Conservation (phyloP, 495 filamentous ascomycete genomes). For the Lophiostoma macrostomum region DNA sequence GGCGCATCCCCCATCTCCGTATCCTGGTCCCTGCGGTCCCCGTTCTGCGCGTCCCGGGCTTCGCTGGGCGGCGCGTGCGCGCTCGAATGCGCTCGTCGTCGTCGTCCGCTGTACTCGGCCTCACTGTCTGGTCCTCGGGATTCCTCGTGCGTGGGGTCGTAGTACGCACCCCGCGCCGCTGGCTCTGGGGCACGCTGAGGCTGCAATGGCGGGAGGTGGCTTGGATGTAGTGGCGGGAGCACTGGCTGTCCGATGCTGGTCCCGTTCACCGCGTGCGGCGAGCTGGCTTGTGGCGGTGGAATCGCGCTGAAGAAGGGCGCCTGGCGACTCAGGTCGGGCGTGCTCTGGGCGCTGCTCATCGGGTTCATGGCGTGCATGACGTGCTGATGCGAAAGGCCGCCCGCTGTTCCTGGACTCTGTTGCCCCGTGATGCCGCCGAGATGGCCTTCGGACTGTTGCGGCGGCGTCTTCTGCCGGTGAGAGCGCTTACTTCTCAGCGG, state of each 20-base stretch:
- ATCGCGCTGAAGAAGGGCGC: conserved; percentile 25
- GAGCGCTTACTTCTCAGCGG: conserved; percentile 84
- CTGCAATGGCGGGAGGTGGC: conserved; percentile 24
- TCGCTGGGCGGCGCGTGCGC: conserved; percentile 18
- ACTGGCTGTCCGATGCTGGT: conserved; percentile 2
- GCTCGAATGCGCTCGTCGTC: conserved; percentile 26
- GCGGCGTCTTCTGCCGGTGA: conserved; percentile 40
- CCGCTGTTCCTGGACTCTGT: conserved; percentile 18
- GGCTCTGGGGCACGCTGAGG: conserved; percentile 10
- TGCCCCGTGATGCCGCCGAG: conserved; percentile 4
- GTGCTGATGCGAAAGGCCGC: conserved; percentile 14
- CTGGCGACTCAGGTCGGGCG: conserved; percentile 26
- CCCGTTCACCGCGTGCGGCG: conserved; percentile 29
- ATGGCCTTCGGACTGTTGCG: conserved; percentile 4
- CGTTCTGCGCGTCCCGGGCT: conserved; percentile 31
- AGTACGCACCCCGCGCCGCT: conserved; percentile 8
- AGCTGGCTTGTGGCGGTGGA: conserved; percentile 4
- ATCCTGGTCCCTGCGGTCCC: conserved; percentile 35
- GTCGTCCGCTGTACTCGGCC: conserved; percentile 18
- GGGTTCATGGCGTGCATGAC: conserved; percentile 22
- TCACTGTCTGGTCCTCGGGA: conserved; percentile 16
- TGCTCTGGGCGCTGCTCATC: conserved; percentile 30
- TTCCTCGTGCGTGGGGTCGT: conserved; percentile 25
- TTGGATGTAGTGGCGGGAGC: conserved; percentile 16
- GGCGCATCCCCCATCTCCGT: conserved; percentile 32